Evolutionary conservation across 164 flowering plant species (phyloP), one percentile per base, ranked within the genome.

Genomic region (Sedum album): DNA sequence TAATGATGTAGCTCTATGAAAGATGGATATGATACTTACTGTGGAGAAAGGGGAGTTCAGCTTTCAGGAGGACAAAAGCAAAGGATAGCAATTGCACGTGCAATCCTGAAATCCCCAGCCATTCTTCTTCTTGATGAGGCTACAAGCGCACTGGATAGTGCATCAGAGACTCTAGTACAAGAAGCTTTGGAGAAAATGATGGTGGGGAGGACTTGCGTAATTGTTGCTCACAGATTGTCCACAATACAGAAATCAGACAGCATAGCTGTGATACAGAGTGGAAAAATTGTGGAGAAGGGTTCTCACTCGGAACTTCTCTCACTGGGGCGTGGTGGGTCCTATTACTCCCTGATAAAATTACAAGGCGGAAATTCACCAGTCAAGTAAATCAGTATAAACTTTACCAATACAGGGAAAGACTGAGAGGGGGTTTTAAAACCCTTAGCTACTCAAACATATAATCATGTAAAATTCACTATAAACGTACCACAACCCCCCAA

Each of bases 11-110:
- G 79, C 57, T 71, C 72, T 1, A 75, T 77, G 76, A 65, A 73
- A 61, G 78, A 10, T 38, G 41, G 41, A 10, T 38, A 38, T 38
- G 42, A 39, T 4, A 85, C 85, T 6, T 72, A 75, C 64, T 84
- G 88, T 72, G 88, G 88, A 38, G 86, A 82, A 66, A 73, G 83
- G 72, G 86, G 88, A 64, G 79, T 79, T 1, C 88, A 82, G 65
- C 73, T 84, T 60, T 79, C 83, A 49, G 88, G 88, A 36, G 88
- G 88, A 9, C 88, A 84, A 72, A 82, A 84, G 78, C 88, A 84
- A 64, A 80, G 88, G 73, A 82, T 84, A 28, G 85, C 83, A 23
- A 66, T 84, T 28, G 85, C 88, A 51, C 74, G 86, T 30, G 88
- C 88, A 1, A 81, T 84, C 48, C 68, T 84, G 61, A 84, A 81